These are phyloP conservation scores for Nymphaea thermarum DNA, from an alignment of 164 flowering plant genomes.

Conservation along the genomic window DNA sequence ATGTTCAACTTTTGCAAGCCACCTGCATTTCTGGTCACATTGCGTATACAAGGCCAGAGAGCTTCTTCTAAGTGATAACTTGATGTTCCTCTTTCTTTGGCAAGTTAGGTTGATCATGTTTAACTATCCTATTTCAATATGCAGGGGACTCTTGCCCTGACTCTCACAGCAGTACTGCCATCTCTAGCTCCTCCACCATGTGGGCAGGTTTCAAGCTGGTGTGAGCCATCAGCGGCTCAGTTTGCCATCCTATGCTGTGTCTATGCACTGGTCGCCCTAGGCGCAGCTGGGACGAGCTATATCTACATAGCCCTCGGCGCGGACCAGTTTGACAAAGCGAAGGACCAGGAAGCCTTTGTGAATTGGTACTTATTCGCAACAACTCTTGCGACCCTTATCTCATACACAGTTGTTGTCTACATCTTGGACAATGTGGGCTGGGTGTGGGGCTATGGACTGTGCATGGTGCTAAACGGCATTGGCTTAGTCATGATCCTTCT, in stretches of 20 bases:
- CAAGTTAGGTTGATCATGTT: too few species aligned
- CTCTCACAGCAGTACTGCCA: conserved; percentile 22
- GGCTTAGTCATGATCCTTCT: conserved; percentile 19
- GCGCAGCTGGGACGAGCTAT: conserved; percentile 32
- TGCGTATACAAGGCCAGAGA: too few species aligned
- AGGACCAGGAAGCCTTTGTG: conserved; percentile 30
- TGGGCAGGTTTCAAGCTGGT: background rate
- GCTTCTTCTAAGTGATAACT: too few species aligned
- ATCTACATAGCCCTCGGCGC: conserved; percentile 38
- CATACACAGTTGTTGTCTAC: conserved; percentile 24
- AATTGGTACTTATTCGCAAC: conserved; percentile 35
- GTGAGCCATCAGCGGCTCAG: conserved; percentile 15
- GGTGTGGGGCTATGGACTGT: conserved; percentile 30
- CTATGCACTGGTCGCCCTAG: conserved; percentile 17
- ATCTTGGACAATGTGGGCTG: conserved; percentile 41
- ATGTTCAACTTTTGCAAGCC: too few species aligned
- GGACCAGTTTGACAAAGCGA: conserved; percentile 22
- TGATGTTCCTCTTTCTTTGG: too few species aligned
- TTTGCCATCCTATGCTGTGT: conserved; percentile 15
- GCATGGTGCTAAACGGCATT: conserved; percentile 10
- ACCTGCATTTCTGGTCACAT: too few species aligned
- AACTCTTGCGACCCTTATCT: conserved; percentile 7
- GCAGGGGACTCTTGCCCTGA: too few species aligned
- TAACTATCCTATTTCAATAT: too few species aligned
- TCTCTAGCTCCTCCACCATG: conserved; percentile 40